A percentile compares a stretch with the other conserved stretches of the same genome.
Evolutionary conservation across 768 basidiomycete genomes (phyloP).

Genomic region (Termitomyces sp.): DNA sequence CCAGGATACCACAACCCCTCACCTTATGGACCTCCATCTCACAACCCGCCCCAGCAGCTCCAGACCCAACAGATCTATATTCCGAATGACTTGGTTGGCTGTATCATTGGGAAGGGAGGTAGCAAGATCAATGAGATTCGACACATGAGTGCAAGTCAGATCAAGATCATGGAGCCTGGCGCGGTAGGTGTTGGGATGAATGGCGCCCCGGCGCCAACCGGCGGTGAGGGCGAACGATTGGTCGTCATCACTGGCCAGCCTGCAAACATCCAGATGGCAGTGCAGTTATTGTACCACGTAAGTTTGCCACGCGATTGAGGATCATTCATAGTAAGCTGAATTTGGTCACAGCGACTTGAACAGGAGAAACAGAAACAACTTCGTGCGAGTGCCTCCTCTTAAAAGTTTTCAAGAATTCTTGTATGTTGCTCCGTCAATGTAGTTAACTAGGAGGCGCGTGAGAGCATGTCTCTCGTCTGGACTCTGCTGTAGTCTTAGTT

Average conservation of each 20-base stretch:
- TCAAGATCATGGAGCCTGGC: constrained; percentile 98
- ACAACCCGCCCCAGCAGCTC: constrained; percentile 66
- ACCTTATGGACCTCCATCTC: constrained; percentile 42
- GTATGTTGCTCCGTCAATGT: constrained; percentile 3
- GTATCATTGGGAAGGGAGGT: constrained; percentile 97
- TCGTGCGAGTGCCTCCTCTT: constrained; percentile 24
- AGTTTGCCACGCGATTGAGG: constrained; percentile 20
- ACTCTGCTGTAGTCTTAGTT: constrained; percentile 22
- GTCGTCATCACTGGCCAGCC: constrained; percentile 98
- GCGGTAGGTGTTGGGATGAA: constrained; percentile 66
- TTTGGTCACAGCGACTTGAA: constrained; percentile 63
- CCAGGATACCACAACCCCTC: constrained; percentile 58
- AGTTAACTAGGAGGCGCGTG: constrained; percentile 8
- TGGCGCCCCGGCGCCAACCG: constrained; percentile 66
- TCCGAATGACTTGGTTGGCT: constrained; percentile 95
- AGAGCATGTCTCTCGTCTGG: constrained; percentile 11
- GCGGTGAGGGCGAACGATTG: constrained; percentile 83
- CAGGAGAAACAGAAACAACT: constrained; percentile 88
- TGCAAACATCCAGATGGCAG: constrained; percentile 93
- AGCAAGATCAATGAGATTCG: constrained; percentile 99
- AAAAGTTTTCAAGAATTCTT: constrained; percentile 16
- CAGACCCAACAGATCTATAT: constrained; percentile 99
- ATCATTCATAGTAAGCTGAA: constrained; percentile 4
- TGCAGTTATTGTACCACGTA: constrained; percentile 86
- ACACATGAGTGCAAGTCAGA: constrained; percentile 91